Evolutionary conservation across 2,329 filamentous ascomycete species (phyloP).

Genomic region (Colletotrichum abscissum): DNA sequence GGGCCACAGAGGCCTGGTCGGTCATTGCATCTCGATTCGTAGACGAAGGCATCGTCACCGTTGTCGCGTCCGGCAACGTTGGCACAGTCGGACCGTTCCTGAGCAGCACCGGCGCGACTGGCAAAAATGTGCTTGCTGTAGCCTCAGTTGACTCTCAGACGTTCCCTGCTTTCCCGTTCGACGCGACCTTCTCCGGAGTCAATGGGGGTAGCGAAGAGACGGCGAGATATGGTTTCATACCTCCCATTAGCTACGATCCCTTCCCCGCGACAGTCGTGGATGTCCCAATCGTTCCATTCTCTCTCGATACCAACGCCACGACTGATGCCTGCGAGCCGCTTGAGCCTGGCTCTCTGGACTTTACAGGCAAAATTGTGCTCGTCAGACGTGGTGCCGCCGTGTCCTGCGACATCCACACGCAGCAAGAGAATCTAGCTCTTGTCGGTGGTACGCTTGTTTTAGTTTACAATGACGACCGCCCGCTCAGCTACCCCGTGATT

Average conservation of each 20-base stretch:
- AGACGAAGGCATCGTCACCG: constrained; percentile 59
- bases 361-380: not conserved
- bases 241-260: not conserved
- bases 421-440: not conserved
- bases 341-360: not conserved
- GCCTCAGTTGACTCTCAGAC: constrained; percentile 49
- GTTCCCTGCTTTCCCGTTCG: not conserved
- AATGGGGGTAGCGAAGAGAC: not conserved
- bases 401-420: not conserved
- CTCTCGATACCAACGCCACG: not conserved
- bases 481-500: not conserved
- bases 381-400: not conserved
- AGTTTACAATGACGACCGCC: not conserved
- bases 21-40: constrained; percentile 53
- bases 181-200: not conserved
- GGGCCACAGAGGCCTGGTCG: constrained; percentile 55
- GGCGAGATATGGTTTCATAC: not conserved
- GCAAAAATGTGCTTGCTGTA: constrained; percentile 54
- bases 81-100: constrained; percentile 61
- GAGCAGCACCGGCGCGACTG: constrained; percentile 52
- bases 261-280: not conserved
- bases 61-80: constrained; percentile 63
- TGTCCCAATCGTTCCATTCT: not conserved
- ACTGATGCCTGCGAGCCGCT: not conserved
- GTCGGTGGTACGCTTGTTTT: not conserved